Conservation (phyloP, 2,329 filamentous ascomycete genomes). For the Talaromyces islandicus region DNA sequence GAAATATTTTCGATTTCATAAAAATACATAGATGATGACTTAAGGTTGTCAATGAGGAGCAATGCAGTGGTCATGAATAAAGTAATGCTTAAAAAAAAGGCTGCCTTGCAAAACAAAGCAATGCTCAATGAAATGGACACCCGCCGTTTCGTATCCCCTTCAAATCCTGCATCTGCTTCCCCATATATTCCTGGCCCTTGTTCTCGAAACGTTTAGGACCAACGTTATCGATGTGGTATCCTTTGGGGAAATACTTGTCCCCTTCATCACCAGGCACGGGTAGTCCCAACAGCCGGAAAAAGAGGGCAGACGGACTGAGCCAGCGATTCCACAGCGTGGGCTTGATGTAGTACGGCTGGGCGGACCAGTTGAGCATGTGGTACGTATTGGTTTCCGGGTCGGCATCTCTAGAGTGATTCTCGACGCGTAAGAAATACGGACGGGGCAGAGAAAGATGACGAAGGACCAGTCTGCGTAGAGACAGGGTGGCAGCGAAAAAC, state of each 20-base stretch:
- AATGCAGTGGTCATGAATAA: neutral
- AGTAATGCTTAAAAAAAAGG: neutral
- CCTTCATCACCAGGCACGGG: constrained; percentile 44
- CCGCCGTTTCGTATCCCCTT: constrained; percentile 32
- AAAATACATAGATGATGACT: neutral
- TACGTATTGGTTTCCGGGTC: constrained; percentile 52
- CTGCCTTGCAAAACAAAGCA: neutral
- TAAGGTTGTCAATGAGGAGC: neutral
- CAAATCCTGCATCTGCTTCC: constrained; percentile 34
- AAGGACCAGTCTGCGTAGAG: constrained; percentile 49
- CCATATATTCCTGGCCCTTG: constrained; percentile 47
- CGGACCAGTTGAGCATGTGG: constrained; percentile 48
- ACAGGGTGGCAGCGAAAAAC: constrained; percentile 45
- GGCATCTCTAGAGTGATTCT: constrained; percentile 38
- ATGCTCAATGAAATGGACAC: constrained; percentile 42
- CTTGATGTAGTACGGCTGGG: constrained; percentile 60
- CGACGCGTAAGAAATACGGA: constrained; percentile 32
- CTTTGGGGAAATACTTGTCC: constrained; percentile 43
- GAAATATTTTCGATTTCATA: neutral
- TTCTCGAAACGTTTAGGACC: constrained; percentile 54
- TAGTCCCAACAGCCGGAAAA: constrained; percentile 41
- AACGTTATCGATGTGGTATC: constrained; percentile 50
- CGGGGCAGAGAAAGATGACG: constrained; percentile 58
- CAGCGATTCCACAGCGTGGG: constrained; percentile 57
- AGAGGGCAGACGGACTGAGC: constrained; percentile 49